phyloP scores from a whole-genome alignment of 164 flowering plant genomes.

The Berberis thunbergii region DNA sequence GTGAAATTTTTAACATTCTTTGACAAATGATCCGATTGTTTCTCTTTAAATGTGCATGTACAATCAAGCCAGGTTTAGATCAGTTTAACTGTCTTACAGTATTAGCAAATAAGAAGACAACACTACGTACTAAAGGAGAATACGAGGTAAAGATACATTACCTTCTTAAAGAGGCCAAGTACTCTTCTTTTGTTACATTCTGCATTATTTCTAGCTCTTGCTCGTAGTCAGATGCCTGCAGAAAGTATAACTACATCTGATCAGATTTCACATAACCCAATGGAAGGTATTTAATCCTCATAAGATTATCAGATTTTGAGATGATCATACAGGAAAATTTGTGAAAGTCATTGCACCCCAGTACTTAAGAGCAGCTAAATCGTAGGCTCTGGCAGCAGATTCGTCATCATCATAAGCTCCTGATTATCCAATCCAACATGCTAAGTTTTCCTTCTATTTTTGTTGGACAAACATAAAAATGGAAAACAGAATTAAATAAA shows the following conservation, averaged over 20 bases:
- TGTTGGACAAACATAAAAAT: background rate
- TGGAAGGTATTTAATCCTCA: background rate
- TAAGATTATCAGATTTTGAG: background rate
- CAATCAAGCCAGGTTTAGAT: too few species aligned
- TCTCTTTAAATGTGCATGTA: background rate
- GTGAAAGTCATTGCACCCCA: constrained; percentile 56
- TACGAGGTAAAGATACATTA: constrained; percentile 3
- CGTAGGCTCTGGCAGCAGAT: constrained; percentile 63
- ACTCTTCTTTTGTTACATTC: constrained; percentile 41
- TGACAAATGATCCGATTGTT: background rate
- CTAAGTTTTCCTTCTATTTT: background rate
- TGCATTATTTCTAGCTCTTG: constrained; percentile 46
- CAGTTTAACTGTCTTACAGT: too few species aligned
- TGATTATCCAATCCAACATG: constrained; percentile 9
- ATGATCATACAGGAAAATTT: constrained; percentile 36
- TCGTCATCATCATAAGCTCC: constrained; percentile 68
- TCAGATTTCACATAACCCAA: background rate
- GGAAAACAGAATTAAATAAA: background rate
- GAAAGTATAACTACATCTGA: background rate
- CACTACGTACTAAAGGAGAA: background rate
- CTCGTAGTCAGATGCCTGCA: constrained; percentile 40
- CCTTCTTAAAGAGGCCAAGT: constrained; percentile 55
- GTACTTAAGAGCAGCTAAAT: constrained; percentile 59
- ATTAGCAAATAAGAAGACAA: background rate
- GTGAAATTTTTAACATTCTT: background rate